These are phyloP conservation scores for Pleurotus platypus DNA, from an alignment of 768 basidiomycete species.

Conservation along the genomic window DNA sequence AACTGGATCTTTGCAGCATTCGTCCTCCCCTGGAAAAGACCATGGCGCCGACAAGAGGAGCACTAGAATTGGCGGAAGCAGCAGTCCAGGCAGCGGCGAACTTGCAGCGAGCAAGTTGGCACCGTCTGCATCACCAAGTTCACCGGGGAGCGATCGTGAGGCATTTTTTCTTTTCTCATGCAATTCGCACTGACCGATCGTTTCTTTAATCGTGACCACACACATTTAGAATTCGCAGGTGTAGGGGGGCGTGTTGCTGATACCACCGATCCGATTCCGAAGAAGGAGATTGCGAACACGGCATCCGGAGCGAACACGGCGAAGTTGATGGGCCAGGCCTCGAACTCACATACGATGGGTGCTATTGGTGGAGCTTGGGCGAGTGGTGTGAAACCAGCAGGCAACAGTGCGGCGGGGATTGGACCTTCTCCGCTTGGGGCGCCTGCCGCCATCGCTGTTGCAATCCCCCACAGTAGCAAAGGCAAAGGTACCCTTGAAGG, in stretches of 20 bases:
- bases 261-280: slow-evolving; percentile 4
- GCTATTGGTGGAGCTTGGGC: background rate
- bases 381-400: background rate
- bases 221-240: too few species aligned
- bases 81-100: slow-evolving; percentile 8
- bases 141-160: background rate
- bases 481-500: background rate
- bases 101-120: slow-evolving; percentile 19
- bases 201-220: too few species aligned
- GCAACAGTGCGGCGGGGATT: slow-evolving; percentile 3
- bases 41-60: background rate
- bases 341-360: background rate
- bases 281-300: background rate
- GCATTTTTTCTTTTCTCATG: too few species aligned
- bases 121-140: slow-evolving; percentile 7
- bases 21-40: slow-evolving; percentile 17
- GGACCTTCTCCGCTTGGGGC: slow-evolving; percentile 3
- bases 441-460: background rate
- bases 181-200: too few species aligned
- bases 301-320: background rate
- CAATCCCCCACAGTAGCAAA: background rate
- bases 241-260: background rate
- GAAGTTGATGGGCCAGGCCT: slow-evolving; percentile 4
- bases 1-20: background rate
- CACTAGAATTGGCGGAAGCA: background rate